A percentile compares a stretch with the other conserved stretches of the same genome.
Conservation (phyloP, 768 basidiomycete genomes). For the Pulveroboletus ravenelii region DNA sequence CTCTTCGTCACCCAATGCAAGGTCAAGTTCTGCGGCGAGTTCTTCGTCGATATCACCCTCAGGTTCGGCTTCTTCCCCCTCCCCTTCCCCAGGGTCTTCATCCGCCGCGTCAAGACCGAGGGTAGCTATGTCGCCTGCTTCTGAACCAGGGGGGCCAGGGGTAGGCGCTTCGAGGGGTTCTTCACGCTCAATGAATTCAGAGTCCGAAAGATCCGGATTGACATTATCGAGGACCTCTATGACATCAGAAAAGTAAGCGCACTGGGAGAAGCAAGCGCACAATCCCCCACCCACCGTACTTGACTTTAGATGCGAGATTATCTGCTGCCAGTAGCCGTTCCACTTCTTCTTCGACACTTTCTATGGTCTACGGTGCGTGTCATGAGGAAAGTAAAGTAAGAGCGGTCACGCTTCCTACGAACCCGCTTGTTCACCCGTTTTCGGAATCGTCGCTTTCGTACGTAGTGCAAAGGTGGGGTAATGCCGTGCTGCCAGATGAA, state of each 20-base stretch:
- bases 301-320: constrained; percentile 65
- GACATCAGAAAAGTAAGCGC: constrained; percentile 1
- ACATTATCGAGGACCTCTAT: constrained; percentile 84
- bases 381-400: constrained; percentile 4
- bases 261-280: neutral
- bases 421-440: constrained; percentile 84
- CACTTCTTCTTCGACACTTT: constrained; percentile 91
- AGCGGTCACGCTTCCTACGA: constrained; percentile 17
- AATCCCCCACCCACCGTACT: constrained; percentile 53
- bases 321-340: constrained; percentile 83
- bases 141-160: constrained; percentile 64
- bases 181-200: constrained; percentile 76
- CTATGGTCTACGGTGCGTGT: constrained; percentile 62
- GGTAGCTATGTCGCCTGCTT: constrained; percentile 58
- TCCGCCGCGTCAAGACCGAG: constrained; percentile 50
- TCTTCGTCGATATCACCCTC: constrained; percentile 88
- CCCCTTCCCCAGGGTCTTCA: constrained; percentile 55
- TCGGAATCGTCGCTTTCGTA: constrained; percentile 86
- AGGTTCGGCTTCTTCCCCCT: constrained; percentile 54
- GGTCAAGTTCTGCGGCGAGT: constrained; percentile 80
- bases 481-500: constrained; percentile 98
- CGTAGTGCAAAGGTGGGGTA: constrained; percentile 88
- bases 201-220: constrained; percentile 86
- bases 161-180: constrained; percentile 58
- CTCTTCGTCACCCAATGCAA: constrained; percentile 67